phyloP scores from a whole-genome alignment of 1,284 basidiomycete genomes.

The Trichosporon coremiiforme region DNA sequence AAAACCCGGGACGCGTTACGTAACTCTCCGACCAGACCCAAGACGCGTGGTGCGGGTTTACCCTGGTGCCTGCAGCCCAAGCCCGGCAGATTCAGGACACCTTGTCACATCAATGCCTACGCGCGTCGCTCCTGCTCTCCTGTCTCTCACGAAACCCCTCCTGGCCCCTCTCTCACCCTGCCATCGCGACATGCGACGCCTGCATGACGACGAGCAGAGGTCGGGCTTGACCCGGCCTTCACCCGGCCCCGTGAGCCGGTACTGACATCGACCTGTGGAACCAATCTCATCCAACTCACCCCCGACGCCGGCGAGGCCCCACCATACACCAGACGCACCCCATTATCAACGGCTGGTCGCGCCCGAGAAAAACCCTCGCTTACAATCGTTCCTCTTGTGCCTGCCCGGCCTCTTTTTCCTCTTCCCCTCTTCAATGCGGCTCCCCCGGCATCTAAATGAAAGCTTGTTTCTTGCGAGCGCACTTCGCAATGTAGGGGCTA shows the following conservation, averaged over 20 bases:
- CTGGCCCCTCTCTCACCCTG: background rate
- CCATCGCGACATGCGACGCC: background rate
- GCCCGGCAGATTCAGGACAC: background rate
- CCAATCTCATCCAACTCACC: background rate
- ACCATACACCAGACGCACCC: background rate
- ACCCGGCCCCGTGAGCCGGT: too few relatives aligned
- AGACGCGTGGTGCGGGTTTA: background rate
- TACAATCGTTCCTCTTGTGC: constrained; percentile 5
- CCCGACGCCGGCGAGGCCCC: background rate
- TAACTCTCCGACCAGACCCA: background rate
- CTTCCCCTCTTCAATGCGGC: background rate
- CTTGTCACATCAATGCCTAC: background rate
- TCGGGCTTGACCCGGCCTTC: too few relatives aligned
- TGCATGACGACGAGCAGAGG: background rate
- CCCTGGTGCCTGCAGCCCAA: background rate
- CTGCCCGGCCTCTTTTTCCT: background rate
- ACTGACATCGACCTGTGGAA: background rate
- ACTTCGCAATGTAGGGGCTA: background rate
- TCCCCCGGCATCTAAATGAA: constrained; percentile 2
- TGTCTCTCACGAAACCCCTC: background rate
- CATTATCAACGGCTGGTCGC: background rate
- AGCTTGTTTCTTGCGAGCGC: constrained; percentile 6
- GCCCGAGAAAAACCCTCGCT: background rate
- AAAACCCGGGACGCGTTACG: background rate
- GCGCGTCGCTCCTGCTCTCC: background rate